Conservation (phyloP, 2,329 filamentous ascomycete genomes). For the Xylaria sp. region DNA sequence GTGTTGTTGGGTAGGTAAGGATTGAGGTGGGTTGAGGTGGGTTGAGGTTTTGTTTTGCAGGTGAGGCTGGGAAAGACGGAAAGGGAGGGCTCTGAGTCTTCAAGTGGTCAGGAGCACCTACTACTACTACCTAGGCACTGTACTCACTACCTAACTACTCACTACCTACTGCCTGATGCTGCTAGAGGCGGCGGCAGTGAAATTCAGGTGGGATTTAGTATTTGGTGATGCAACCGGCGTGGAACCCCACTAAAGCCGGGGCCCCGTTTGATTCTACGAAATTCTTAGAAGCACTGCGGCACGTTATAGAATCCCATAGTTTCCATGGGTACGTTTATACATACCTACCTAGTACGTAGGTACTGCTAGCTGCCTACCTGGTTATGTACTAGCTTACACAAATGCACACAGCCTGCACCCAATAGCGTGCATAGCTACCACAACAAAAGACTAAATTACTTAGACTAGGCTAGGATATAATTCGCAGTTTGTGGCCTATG, state of each 20-base stretch:
- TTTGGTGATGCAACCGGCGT: conserved; percentile 39
- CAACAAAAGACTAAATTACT: not conserved
- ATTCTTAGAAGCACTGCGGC: conserved; percentile 39
- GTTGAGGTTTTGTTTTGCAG: conserved; percentile 10
- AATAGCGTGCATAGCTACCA: not conserved
- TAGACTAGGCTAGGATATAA: not conserved
- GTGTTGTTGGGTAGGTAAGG: not conserved
- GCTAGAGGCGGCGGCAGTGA: conserved; percentile 15
- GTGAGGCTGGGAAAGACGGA: conserved; percentile 32
- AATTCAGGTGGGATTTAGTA: conserved; percentile 8
- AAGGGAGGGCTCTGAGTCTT: conserved; percentile 1
- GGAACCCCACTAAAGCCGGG: conserved; percentile 38
- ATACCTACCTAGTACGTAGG: not conserved
- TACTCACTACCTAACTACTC: no score
- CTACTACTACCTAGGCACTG: no score
- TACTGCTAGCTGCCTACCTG: not conserved
- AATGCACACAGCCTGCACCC: not conserved
- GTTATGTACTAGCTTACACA: not conserved
- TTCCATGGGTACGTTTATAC: not conserved
- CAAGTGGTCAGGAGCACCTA: not conserved
- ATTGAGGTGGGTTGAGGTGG: no score
- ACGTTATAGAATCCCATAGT: conserved; percentile 19
- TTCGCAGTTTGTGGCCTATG: not conserved
- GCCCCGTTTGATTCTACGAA: conserved; percentile 38
- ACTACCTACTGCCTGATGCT: not conserved